phyloP scores from a whole-genome alignment of 129 eudicot genomes.

The Sambucus nigra region DNA sequence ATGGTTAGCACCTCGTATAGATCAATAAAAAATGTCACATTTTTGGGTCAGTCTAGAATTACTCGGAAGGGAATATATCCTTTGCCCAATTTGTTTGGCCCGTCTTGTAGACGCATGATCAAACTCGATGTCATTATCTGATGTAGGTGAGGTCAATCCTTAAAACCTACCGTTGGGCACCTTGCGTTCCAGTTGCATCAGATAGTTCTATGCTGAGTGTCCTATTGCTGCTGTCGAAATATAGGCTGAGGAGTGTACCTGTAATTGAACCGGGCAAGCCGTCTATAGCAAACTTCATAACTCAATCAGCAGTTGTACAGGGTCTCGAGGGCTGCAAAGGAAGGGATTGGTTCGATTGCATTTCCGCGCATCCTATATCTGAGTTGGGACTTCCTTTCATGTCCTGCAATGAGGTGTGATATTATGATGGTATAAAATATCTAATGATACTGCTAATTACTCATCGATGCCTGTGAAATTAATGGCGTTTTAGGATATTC shows the following conservation, averaged over 20 bases:
- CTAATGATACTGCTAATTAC: background rate
- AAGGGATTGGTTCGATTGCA: constrained; percentile 89
- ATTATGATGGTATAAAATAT: background rate
- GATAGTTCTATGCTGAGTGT: constrained; percentile 89
- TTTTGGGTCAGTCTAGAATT: no score
- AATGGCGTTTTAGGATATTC: no score
- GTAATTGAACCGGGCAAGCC: constrained; percentile 70
- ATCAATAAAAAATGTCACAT: no score
- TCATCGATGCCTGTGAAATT: no score
- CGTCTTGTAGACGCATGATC: background rate
- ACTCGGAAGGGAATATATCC: background rate
- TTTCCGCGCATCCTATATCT: constrained; percentile 54
- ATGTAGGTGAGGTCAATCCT: constrained; percentile 73
- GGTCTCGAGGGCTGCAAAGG: constrained; percentile 86
- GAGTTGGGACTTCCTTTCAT: constrained; percentile 88
- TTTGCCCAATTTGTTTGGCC: no score
- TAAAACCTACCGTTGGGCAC: constrained; percentile 74
- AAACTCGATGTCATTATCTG: background rate
- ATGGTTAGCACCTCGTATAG: no score
- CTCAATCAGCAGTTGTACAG: constrained; percentile 88
- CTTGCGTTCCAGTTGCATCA: constrained; percentile 71
- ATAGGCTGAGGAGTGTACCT: constrained; percentile 81
- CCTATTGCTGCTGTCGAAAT: constrained; percentile 68
- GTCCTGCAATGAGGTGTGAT: constrained; percentile 55
- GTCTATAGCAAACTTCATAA: constrained; percentile 54